Base-by-base conservation (phyloP, 495 filamentous ascomycete genomes). In the Mycothermus thermophilus region DNA sequence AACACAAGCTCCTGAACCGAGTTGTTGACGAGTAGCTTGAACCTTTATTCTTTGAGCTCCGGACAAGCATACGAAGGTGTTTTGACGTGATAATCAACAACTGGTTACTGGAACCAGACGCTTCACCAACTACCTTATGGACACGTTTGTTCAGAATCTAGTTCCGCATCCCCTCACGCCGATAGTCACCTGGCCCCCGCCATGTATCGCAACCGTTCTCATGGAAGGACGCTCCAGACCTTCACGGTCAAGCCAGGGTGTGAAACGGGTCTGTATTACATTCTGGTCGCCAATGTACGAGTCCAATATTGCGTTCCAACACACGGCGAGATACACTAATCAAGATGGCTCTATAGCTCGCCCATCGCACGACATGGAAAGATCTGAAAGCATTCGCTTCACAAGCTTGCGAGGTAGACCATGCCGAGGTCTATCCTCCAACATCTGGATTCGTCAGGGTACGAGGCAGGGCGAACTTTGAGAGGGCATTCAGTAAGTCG, bases 221-320 rank as follows among this genome's bases (percentile, higher is more conserved):
- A 24, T 11, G 23, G 16, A n/a, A n/a, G n/a, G n/a, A n/a, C 15
- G 22, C n/a, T 44, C 18, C 13, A n/a, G 6, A 14, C 37, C 5
- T 38, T 35, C n/a, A 36, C 20, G 3, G 48, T 48, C n/a, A 15
- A 18, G 11, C 38, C 41, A 8, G 48, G 44, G 14, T 23, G 9
- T 14, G 32, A 36, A 17, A 47, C 48, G 3, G 44, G 44, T 4
- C 10, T 47, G 14, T 51, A 48, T 30, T 51, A 47, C 32, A 45
- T 51, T 32, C 21, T 37, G 14, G 34, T 51, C 17, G 44, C 30
- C 18, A 44, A 44, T 24, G 48, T 51, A 40, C 7, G 41, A n/a
- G n/a, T 32, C 14, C 13, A 13, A 19, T 1, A 0, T 3, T 7
- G 21, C 18, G 8, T 6, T 6, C 4, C 12, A n/a, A 17, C 0